Evolutionary conservation across 805 yeast genomes (phyloP), one percentile per base, ranked within the genome.

Genomic region (Metahyphopichia silvanorum): DNA sequence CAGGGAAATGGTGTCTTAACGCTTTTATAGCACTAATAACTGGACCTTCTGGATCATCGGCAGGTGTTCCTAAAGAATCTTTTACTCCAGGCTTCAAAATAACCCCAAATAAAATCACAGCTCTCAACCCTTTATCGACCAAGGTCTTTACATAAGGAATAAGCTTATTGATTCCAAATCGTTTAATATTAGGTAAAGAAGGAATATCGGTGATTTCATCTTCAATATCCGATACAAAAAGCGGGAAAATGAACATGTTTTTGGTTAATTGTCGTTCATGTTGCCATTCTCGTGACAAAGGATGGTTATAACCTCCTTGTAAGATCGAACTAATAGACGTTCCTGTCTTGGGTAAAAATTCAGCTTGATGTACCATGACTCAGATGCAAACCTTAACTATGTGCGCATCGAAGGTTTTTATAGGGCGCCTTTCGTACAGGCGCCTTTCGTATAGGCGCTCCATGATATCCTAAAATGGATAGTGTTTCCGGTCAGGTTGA

Each of bases 1-100:
- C 82, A 4, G 98, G 98, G 64, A 85, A 89, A 11, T 74, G 61
- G 27, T 59, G 42, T 39, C 72, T 72, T 34, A 93, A 69, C 2
- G 75, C 68, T 51, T 79, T 82, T 47, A 85, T 81, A 14, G 91
- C 84, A 40, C 59, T 71, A 44, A 93, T 89, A 2, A 93, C 98
- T 2, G 98, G 98, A 0, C 98, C 97, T 21, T 86, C 74, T 23
- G 96, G 96, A 57, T 88, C 96, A 57, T 93, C 98, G 2, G 98
- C 98, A 28, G 87, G 76, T 2, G 95, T 76, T 6, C 96, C 98
- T 21, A 66, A 69, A 5, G 74, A 69, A 57, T 93, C 98, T 51
- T 93, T 93, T 30, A 63, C 75, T 6, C 83, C 87, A 1, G 72
- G 79, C 35, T 77, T 77, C 46, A 86, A 55, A 12, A 95, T 91